Conservation (phyloP, 2,329 filamentous ascomycete species). For the Calonectria henricotiae region DNA sequence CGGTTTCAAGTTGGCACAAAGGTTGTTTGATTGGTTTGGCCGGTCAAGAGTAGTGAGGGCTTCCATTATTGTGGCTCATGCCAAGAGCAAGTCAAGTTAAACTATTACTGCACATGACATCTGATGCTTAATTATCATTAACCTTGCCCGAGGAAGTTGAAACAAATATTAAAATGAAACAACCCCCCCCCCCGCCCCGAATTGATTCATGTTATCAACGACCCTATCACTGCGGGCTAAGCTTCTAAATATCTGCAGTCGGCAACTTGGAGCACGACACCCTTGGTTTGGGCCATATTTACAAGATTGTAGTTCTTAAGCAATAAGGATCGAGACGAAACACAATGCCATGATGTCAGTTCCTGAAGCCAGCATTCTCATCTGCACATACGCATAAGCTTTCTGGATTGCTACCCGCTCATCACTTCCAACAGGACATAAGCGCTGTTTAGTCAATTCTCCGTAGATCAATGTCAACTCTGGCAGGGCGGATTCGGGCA, state of each 20-base stretch:
- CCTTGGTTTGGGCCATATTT: constrained; percentile 66
- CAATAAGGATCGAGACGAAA: constrained; percentile 59
- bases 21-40: constrained; percentile 61
- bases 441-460: constrained; percentile 67
- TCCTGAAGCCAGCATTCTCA: constrained; percentile 61
- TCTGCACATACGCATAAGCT: constrained; percentile 70
- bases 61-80: constrained; percentile 56
- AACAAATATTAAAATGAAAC: not conserved
- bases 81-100: constrained; percentile 33
- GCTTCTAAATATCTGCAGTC: too few relatives aligned
- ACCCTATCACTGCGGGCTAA: not conserved
- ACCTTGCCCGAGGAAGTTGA: not conserved
- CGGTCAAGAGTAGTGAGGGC: constrained; percentile 56
- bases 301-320: constrained; percentile 67
- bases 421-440: constrained; percentile 63
- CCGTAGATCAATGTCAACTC: constrained; percentile 68
- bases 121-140: constrained; percentile 10
- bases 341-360: constrained; percentile 52
- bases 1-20: constrained; percentile 58
- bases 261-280: constrained; percentile 63
- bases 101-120: not conserved
- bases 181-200: not conserved
- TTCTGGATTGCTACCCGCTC: constrained; percentile 69
- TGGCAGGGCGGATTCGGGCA: constrained; percentile 60
- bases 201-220: not conserved